Conservation (phyloP, 441 rosid species). For the Pelargonium citronellum region DNA sequence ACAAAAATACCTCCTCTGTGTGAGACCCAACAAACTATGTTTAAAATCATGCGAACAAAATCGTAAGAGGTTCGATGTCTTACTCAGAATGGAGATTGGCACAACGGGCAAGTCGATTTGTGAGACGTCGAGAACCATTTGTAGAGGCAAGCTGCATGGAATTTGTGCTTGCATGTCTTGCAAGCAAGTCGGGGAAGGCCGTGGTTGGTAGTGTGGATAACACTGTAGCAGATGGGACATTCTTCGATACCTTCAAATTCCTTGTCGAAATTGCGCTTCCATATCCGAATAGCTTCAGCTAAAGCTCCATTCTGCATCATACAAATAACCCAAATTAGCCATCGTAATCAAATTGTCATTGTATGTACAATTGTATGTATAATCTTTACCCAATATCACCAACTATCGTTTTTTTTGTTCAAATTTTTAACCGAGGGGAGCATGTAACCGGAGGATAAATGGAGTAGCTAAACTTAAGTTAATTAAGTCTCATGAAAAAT, state of each 20-base stretch:
- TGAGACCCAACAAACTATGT: background rate
- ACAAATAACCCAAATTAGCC: background rate
- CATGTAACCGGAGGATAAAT: background rate
- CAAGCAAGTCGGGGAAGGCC: slow-evolving; percentile 93
- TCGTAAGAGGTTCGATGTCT: background rate
- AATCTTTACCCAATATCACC: too few species aligned
- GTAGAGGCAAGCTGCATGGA: slow-evolving; percentile 81
- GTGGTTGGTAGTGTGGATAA: slow-evolving; percentile 79
- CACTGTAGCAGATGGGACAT: slow-evolving; percentile 97
- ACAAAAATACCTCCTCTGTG: too few species aligned
- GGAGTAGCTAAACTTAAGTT: background rate
- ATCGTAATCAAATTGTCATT: background rate
- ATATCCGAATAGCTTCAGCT: slow-evolving; percentile 82
- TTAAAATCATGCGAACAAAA: slow-evolving; percentile 1
- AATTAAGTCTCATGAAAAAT: background rate
- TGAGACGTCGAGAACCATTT: slow-evolving; percentile 94
- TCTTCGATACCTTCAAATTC: slow-evolving; percentile 97
- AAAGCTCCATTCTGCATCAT: slow-evolving; percentile 85
- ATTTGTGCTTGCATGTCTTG: slow-evolving; percentile 92
- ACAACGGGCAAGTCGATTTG: slow-evolving; percentile 85
- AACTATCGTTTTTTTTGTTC: too few species aligned
- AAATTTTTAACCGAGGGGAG: background rate
- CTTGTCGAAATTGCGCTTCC: slow-evolving; percentile 92
- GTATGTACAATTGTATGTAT: background rate
- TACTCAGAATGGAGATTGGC: slow-evolving; percentile 81